These are phyloP conservation scores for Pharnaceum exiguum DNA, from an alignment of 148 eudicot genomes.

Conservation along the genomic window DNA sequence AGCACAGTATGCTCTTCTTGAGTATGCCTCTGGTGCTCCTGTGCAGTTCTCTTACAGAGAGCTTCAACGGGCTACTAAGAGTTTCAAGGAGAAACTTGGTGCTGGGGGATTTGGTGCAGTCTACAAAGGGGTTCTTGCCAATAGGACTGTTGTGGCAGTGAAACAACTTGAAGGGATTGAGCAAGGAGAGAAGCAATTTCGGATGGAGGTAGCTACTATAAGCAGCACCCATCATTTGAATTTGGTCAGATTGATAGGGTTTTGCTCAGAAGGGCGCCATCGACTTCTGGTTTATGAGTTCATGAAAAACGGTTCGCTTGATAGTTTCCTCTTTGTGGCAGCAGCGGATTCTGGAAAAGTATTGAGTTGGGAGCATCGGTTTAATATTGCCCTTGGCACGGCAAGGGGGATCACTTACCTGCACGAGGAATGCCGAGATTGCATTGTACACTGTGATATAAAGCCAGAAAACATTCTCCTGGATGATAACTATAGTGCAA, in stretches of 20 bases:
- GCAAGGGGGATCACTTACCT: conserved; percentile 82
- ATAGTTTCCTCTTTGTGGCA: conserved; percentile 47
- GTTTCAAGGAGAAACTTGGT: conserved; percentile 85
- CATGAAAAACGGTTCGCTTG: conserved; percentile 83
- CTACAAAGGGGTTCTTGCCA: conserved; percentile 59
- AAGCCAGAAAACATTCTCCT: conserved; percentile 88
- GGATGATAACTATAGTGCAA: conserved; percentile 62
- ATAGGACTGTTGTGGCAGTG: conserved; percentile 60
- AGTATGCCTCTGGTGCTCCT: conserved; percentile 92
- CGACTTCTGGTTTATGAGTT: conserved; percentile 82
- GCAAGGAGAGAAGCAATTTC: conserved; percentile 90
- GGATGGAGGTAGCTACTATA: conserved; percentile 93
- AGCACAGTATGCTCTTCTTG: conserved; percentile 68
- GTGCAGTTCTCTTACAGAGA: conserved; percentile 76
- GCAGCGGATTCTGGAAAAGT: conserved; percentile 34
- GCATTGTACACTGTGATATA: conserved; percentile 82
- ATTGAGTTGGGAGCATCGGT: conserved; percentile 61
- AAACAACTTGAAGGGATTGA: conserved; percentile 86
- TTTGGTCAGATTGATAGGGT: conserved; percentile 76
- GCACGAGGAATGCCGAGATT: conserved; percentile 87
- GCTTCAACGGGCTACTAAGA: conserved; percentile 59
- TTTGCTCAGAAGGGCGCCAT: conserved; percentile 78
- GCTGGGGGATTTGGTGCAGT: conserved; percentile 91
- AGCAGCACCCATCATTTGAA: conserved; percentile 93
- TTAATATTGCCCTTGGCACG: conserved; percentile 68